These are phyloP conservation scores for Venustampulla echinocandica DNA, from an alignment of 495 filamentous ascomycete genomes.

Conservation along the genomic window DNA sequence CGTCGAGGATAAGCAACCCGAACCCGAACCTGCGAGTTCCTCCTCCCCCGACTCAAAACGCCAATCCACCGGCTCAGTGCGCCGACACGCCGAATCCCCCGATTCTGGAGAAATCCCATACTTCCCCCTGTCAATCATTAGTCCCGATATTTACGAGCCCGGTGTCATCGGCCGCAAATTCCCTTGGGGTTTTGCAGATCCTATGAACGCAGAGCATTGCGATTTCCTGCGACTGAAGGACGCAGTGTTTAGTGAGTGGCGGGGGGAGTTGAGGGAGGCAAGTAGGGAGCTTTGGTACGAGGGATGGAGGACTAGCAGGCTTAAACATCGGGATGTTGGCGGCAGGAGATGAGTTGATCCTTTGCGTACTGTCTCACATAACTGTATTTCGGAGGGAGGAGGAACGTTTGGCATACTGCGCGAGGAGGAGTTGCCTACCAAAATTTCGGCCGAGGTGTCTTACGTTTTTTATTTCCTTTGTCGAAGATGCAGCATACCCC, in stretches of 20 bases:
- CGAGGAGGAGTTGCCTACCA: no score
- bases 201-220: conserved; percentile 83
- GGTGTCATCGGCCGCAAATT: conserved; percentile 73
- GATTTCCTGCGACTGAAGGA: conserved; percentile 90
- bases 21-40: conserved; percentile 15
- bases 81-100: conserved; percentile 27
- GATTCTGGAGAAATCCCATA: conserved; percentile 40
- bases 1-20: conserved; percentile 22
- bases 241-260: conserved; percentile 87
- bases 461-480: no score
- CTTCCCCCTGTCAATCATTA: conserved; percentile 87
- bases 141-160: conserved; percentile 82
- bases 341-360: conserved; percentile 17
- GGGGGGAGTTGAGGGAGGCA: conserved; percentile 79
- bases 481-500: no score
- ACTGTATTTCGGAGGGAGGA: no score
- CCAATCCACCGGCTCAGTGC: conserved; percentile 41
- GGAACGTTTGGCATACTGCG: no score
- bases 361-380: conserved; percentile 2
- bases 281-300: conserved; percentile 95
- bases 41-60: conserved; percentile 27
- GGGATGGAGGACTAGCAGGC: conserved; percentile 72
- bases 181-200: conserved; percentile 94
- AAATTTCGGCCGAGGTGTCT: no score
- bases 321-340: conserved; percentile 27